These are phyloP conservation scores for Diospyros kaki DNA, from an alignment of 148 eudicot species.

Conservation along the genomic window DNA sequence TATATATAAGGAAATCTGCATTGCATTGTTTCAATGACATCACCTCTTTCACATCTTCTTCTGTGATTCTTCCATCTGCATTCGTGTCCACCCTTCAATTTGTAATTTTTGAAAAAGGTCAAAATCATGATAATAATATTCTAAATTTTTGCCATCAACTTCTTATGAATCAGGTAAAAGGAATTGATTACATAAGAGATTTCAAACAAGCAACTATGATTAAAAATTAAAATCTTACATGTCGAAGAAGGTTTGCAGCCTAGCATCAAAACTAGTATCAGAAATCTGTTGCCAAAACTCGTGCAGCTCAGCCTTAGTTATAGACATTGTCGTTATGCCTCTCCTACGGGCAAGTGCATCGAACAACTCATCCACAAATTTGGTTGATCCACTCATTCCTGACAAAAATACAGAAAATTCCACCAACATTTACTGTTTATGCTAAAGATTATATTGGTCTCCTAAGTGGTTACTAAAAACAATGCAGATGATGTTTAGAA, in stretches of 20 bases:
- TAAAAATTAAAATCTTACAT: slow-evolving; percentile 26
- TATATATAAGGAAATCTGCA: too few species aligned
- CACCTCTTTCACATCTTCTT: slow-evolving; percentile 54
- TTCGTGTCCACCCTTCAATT: slow-evolving; percentile 47
- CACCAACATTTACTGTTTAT: too few species aligned
- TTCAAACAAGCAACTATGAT: too few species aligned
- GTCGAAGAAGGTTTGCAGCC: slow-evolving; percentile 57
- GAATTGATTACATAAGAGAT: too few species aligned
- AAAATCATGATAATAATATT: too few species aligned
- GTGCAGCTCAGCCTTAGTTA: slow-evolving; percentile 34
- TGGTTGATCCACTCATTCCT: slow-evolving; percentile 51
- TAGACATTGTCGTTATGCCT: slow-evolving; percentile 29
- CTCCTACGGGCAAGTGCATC: slow-evolving; percentile 50
- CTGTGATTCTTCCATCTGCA: slow-evolving; percentile 48
- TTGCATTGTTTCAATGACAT: too few species aligned
- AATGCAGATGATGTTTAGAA: too few species aligned
- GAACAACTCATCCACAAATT: slow-evolving; percentile 45
- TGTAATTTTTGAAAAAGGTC: neutral
- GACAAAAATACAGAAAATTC: neutral
- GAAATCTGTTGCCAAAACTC: slow-evolving; percentile 54
- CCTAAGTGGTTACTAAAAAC: too few species aligned
- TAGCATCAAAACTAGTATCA: slow-evolving; percentile 53
- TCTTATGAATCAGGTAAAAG: too few species aligned
- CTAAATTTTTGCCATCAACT: too few species aligned
- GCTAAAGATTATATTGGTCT: too few species aligned